Percentiles rank a stretch among this genome's conserved stretches.
These are phyloP conservation scores for Kodamaea fungicola DNA, from an alignment of 1,139 yeast species.

Conservation along the genomic window DNA sequence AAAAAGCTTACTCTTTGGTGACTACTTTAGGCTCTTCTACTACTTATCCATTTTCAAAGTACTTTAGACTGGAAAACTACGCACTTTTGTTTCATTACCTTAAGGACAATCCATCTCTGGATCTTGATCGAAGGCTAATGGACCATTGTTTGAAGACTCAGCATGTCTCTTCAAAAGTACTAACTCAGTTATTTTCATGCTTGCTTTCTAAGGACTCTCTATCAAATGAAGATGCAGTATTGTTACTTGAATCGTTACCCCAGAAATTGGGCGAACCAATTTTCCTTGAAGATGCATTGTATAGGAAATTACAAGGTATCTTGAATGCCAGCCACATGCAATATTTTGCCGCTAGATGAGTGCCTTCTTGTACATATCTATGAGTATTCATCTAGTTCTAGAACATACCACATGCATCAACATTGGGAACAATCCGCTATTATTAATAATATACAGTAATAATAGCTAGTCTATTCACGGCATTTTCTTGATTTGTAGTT, in stretches of 20 bases:
- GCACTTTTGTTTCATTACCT: constrained; percentile 12
- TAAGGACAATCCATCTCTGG: not conserved
- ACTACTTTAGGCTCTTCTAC: constrained; percentile 7
- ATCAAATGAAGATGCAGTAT: not conserved
- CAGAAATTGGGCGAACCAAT: not conserved
- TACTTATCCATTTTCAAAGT: constrained; percentile 11
- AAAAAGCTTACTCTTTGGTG: constrained; percentile 26
- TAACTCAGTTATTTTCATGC: constrained; percentile 2
- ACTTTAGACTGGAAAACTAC: constrained; percentile 20
- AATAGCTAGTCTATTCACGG: no score
- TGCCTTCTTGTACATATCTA: no score
- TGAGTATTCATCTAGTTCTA: no score
- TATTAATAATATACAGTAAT: no score
- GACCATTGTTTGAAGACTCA: not conserved
- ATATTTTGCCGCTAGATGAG: no score
- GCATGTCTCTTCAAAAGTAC: not conserved
- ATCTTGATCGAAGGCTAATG: not conserved
- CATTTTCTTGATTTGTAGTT: no score
- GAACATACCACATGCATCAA: no score
- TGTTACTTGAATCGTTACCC: not conserved
- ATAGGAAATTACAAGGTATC: no score
- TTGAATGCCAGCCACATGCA: no score
- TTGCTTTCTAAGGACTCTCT: constrained; percentile 1
- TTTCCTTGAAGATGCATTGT: not conserved
- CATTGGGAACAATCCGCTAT: no score